Conservation (phyloP, 257 asterid species). For the Ilex asprella region DNA sequence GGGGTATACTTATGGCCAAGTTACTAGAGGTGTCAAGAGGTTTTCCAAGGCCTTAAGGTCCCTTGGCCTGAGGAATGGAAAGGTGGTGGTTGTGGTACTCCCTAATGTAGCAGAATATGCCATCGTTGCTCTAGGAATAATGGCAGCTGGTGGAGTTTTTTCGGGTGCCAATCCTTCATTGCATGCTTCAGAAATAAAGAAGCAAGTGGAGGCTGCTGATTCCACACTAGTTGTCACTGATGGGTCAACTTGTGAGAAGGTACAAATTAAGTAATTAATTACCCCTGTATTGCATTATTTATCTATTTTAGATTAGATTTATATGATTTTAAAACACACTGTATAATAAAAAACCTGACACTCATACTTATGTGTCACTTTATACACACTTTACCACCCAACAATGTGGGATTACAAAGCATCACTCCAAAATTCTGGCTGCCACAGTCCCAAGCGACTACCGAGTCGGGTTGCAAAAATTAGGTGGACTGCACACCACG, state of each 20-base stretch:
- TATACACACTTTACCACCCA: no score
- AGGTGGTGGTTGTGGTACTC: slow-evolving; percentile 66
- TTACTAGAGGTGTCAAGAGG: slow-evolving; percentile 50
- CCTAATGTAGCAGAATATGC: slow-evolving; percentile 80
- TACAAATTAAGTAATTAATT: background rate
- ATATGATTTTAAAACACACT: no score
- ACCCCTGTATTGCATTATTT: no score
- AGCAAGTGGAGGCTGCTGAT: slow-evolving; percentile 84
- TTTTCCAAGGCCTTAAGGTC: slow-evolving; percentile 84
- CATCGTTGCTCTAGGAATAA: slow-evolving; percentile 76
- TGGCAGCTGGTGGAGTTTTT: slow-evolving; percentile 87
- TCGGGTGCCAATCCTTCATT: slow-evolving; percentile 85
- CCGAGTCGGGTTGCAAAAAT: no score
- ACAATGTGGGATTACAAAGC: no score
- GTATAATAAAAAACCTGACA: no score
- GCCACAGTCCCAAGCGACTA: no score
- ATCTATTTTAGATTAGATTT: no score
- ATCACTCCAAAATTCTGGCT: no score
- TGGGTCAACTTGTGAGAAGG: slow-evolving; percentile 76
- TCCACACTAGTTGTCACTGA: slow-evolving; percentile 77
- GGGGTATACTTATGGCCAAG: slow-evolving; percentile 57
- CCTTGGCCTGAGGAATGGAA: slow-evolving; percentile 75
- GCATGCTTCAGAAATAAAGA: slow-evolving; percentile 69
- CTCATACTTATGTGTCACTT: no score
- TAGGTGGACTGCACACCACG: no score